Evolutionary conservation across 805 yeast genomes (phyloP).

Genomic region (Metschnikowia hibisci): DNA sequence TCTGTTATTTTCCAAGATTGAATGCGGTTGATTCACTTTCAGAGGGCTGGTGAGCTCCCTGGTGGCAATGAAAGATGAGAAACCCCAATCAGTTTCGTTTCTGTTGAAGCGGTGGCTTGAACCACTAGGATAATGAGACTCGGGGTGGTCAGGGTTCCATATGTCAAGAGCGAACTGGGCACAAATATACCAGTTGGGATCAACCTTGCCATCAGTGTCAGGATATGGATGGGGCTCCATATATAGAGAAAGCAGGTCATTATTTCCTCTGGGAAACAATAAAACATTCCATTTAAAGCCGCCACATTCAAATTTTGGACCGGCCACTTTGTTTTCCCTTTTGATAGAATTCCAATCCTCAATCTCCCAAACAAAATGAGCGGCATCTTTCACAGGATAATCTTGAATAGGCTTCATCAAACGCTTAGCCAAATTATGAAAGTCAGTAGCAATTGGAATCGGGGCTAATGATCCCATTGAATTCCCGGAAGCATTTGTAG

Average conservation of each 20-base stretch:
- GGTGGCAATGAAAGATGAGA: constrained; percentile 56
- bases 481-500: not conserved
- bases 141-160: constrained; percentile 75
- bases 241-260: constrained; percentile 61
- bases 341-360: constrained; percentile 42
- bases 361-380: constrained; percentile 48
- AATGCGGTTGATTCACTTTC: constrained; percentile 22
- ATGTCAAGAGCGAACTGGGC: constrained; percentile 84
- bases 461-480: not conserved
- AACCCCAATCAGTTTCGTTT: constrained; percentile 93
- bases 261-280: constrained; percentile 74
- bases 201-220: constrained; percentile 22
- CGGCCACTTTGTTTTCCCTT: constrained; percentile 42
- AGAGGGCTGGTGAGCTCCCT: constrained; percentile 40
- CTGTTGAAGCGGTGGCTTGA: constrained; percentile 77
- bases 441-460: constrained; percentile 31
- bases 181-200: constrained; percentile 74
- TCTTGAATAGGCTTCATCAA: constrained; percentile 39
- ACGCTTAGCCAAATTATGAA: constrained; percentile 22
- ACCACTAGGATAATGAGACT: constrained; percentile 52
- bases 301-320: constrained; percentile 52
- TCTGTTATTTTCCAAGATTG: constrained; percentile 49
- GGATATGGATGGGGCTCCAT: constrained; percentile 64
- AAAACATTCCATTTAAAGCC: constrained; percentile 65
- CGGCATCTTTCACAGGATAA: constrained; percentile 34